Percentiles rank a stretch among this genome's conserved stretches.
Conservation (phyloP, 768 basidiomycete species). For the Rhodosporidiobolus sp. region DNA sequence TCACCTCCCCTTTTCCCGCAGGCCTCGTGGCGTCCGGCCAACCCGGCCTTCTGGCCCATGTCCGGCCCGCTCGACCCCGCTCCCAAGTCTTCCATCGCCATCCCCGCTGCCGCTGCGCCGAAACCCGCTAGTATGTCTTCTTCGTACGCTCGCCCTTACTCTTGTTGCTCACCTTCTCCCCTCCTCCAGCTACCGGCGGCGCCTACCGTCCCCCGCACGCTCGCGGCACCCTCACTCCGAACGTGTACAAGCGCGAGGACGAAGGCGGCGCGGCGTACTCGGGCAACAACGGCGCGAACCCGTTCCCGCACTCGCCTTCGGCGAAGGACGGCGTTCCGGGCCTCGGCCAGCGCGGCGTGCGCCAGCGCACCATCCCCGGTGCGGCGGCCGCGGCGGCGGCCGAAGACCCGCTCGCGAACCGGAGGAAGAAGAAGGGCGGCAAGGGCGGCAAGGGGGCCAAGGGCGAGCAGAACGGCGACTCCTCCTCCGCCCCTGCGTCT, state of each 20-base stretch:
- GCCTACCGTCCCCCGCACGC: constrained; percentile 94
- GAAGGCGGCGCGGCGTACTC: constrained; percentile 67
- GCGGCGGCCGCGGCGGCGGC: constrained; percentile 22
- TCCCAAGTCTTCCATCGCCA: constrained; percentile 62
- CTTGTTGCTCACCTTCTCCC: constrained; percentile 40
- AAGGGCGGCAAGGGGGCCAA: constrained; percentile 40
- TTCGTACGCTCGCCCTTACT: constrained; percentile 35
- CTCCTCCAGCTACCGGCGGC: constrained; percentile 60
- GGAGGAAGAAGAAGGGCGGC: constrained; percentile 43
- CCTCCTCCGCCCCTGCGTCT: constrained; percentile 13
- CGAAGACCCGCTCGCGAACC: constrained; percentile 34
- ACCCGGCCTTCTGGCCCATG: constrained; percentile 67
- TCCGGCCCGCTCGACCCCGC: constrained; percentile 61
- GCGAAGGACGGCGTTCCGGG: constrained; percentile 27
- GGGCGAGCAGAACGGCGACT: constrained; percentile 7
- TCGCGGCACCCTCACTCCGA: constrained; percentile 79
- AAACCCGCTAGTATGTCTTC: constrained; percentile 55
- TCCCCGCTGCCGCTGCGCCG: constrained; percentile 48
- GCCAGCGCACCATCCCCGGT: constrained; percentile 31
- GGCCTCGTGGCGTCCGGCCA: constrained; percentile 72
- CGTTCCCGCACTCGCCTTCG: constrained; percentile 49
- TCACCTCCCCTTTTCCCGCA: constrained; percentile 18
- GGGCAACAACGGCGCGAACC: constrained; percentile 52
- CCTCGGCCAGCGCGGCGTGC: constrained; percentile 20
- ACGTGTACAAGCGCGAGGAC: constrained; percentile 86